Evolutionary conservation across 2,329 filamentous ascomycete species (phyloP), one percentile per base, ranked within the genome.

Genomic region (Aspergillus clavatus): DNA sequence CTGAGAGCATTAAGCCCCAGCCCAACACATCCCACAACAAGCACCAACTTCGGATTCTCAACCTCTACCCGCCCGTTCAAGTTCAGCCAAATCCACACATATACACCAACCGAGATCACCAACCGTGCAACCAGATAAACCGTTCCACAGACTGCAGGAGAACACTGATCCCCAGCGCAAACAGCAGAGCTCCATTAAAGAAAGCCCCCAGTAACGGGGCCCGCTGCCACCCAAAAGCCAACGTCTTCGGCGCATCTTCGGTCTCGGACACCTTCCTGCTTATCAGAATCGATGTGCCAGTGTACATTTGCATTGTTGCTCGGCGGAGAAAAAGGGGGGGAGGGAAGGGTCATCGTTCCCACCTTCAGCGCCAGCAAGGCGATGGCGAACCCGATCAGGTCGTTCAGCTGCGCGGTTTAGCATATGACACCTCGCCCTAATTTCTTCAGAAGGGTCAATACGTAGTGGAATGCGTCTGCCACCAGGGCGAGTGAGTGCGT

Each of bases 381-480:
- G 7, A 87, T 79, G 16, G 81, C 68, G 52, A 87, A 87, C 12
- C 83, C 78, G 42, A 88, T 75, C 1, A 89, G 66, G 56, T 89
- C 85, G 55, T 84, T 87, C 48, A 89, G 63, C 82, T 86, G 38
- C 2, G 23, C 11, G 3, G 12, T n/a, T 58, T 29, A 61, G 49
- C 41, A 23, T 24, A 23, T 29, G 4, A 16, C 26, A 3, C n/a
- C 7, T 19, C 26, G 14, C 7, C 16, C 2, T 24, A 16, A 22
- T 12, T 7, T 21, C 19, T 8, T 11, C 18, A 14, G 37, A 12
- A 5, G 26, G 28, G 53, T 39, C 57, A 77, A 49, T 68, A 86
- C 83, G 60, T 88, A 87, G 61, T 89, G 86, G 55, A 89, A 89
- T 1, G 87, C 84, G 72, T 90, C 86, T 22, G 86, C 85, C 21